A percentile compares a stretch with the other conserved stretches of the same genome.
These are phyloP conservation scores for Corylus heterophylla DNA, from an alignment of 306 rosid species.

Conservation along the genomic window DNA sequence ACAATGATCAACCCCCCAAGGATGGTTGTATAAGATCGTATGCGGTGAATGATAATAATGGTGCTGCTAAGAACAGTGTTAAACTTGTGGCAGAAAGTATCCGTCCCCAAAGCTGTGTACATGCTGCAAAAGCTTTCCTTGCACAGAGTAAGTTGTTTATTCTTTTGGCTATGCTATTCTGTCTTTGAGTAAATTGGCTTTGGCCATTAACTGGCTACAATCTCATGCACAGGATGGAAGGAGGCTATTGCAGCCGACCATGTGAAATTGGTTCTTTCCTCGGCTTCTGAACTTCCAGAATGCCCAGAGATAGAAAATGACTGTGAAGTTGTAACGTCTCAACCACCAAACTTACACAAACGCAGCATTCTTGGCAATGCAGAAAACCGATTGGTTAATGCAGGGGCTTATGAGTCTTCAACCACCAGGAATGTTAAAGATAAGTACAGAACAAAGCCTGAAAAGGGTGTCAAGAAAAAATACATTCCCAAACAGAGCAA, in stretches of 20 bases:
- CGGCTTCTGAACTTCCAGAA: constrained; percentile 35
- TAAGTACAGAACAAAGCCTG: constrained; percentile 50
- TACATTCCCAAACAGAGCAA: constrained; percentile 57
- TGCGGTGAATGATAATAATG: constrained; percentile 33
- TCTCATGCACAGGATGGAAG: constrained; percentile 70
- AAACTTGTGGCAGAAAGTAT: constrained; percentile 25
- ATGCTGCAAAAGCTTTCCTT: constrained; percentile 61
- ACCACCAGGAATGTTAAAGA: constrained; percentile 38
- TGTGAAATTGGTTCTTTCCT: constrained; percentile 47
- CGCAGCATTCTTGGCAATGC: constrained; percentile 38
- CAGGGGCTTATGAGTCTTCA: constrained; percentile 27
- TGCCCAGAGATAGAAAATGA: constrained; percentile 33
- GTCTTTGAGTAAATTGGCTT: neutral
- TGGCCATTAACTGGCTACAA: constrained; percentile 16
- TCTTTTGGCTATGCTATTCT: neutral
- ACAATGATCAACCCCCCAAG: constrained; percentile 27
- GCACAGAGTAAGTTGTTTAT: constrained; percentile 55
- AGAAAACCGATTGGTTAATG: constrained; percentile 34
- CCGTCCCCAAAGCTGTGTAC: constrained; percentile 27
- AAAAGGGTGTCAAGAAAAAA: constrained; percentile 50
- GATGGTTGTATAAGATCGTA: constrained; percentile 37
- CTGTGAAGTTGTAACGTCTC: constrained; percentile 25
- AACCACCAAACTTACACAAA: constrained; percentile 31
- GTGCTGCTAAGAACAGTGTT: constrained; percentile 20
- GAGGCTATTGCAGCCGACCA: constrained; percentile 62